Evolutionary conservation across 768 basidiomycete genomes (phyloP).

Genomic region (Boletus pseudopeckii): DNA sequence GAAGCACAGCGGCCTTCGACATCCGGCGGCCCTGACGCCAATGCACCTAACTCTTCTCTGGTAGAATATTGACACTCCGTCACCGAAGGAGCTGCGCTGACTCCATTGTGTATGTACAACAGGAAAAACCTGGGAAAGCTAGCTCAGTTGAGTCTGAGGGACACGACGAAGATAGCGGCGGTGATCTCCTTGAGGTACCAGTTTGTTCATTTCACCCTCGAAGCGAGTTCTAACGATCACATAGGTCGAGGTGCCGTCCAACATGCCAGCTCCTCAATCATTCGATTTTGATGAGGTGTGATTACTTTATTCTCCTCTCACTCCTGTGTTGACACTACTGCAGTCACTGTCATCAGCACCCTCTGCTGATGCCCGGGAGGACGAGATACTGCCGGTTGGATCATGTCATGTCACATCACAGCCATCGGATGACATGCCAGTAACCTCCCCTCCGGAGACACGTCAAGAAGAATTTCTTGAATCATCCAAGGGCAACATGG

Average conservation of each 20-base stretch:
- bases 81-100: background rate
- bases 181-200: background rate
- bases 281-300: background rate
- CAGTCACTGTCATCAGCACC: background rate
- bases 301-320: background rate
- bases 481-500: background rate
- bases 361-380: background rate
- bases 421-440: background rate
- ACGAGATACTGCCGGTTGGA: background rate
- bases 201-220: background rate
- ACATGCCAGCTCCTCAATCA: background rate
- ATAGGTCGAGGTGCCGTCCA: background rate
- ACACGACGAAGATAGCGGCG: background rate
- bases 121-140: background rate
- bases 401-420: background rate
- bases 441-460: background rate
- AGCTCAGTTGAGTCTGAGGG: no score
- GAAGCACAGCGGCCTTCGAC: background rate
- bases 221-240: background rate
- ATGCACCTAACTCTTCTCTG: accelerated
- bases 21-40: background rate
- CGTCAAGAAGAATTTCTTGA: background rate
- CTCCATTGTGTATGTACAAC: background rate
- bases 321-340: background rate
- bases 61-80: background rate